A percentile compares a stretch with the other conserved stretches of the same genome.
Evolutionary conservation across 225 moss, liverwort and hornwort species (phyloP).

Genomic region (Ulota crispa): DNA sequence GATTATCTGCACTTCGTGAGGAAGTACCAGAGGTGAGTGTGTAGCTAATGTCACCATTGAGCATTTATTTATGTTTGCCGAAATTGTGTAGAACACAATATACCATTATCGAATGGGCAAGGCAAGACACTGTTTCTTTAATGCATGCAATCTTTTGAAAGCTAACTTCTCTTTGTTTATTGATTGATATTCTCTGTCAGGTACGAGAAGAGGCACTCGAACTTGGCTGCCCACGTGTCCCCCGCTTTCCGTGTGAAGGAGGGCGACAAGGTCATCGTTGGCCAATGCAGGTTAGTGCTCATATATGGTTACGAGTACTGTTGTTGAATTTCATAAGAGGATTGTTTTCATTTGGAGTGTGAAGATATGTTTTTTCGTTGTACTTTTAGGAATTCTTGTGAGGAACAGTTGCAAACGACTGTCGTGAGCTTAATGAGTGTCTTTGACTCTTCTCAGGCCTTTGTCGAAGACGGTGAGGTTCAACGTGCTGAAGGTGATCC

Average conservation of each 20-base stretch:
- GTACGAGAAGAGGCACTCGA: conserved; percentile 68
- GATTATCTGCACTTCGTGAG: conserved; percentile 63
- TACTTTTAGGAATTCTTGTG: not conserved
- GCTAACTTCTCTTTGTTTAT: not conserved
- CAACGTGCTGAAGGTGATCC: conserved; percentile 64
- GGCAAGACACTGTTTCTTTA: no score
- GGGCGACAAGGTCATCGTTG: conserved; percentile 64
- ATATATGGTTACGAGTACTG: not conserved
- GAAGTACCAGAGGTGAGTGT: conserved; percentile 52
- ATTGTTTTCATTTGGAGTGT: not conserved
- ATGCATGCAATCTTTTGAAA: rapidly evolving
- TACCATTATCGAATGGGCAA: no score
- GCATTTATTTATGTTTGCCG: not conserved
- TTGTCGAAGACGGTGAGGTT: conserved; percentile 62
- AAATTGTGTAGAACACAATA: no score
- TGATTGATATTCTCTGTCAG: not conserved
- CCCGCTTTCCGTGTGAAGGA: conserved; percentile 67
- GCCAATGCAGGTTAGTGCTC: conserved; percentile 54
- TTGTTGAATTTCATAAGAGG: not conserved
- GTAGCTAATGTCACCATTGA: no score
- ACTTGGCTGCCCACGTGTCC: conserved; percentile 59
- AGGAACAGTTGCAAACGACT: not conserved
- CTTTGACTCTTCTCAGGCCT: conserved; percentile 25
- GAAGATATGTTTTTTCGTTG: not conserved
- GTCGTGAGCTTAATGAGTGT: not conserved